These are phyloP conservation scores for Spathaspora hagerdaliae DNA, from an alignment of 805 yeast genomes.

Conservation along the genomic window DNA sequence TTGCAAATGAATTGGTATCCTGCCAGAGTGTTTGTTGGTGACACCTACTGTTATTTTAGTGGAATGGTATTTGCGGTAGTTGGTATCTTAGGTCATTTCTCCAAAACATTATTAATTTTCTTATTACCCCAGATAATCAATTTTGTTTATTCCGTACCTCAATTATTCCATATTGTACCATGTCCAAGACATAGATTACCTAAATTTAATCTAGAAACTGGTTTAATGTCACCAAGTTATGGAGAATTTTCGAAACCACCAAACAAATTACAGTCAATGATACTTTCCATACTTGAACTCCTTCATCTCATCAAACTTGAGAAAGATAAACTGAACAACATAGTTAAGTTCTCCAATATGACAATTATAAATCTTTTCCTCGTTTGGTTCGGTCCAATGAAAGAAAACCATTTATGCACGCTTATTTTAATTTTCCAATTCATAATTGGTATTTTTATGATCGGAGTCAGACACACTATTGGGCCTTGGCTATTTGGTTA, in stretches of 20 bases:
- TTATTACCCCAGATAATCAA: slow-evolving; percentile 90
- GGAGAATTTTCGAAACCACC: slow-evolving; percentile 30
- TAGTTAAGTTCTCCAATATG: slow-evolving; percentile 64
- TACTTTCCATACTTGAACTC: slow-evolving; percentile 35
- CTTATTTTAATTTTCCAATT: slow-evolving; percentile 62
- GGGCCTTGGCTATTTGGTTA: slow-evolving; percentile 87
- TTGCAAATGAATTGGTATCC: slow-evolving; percentile 86
- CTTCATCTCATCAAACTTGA: slow-evolving; percentile 44
- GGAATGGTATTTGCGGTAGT: slow-evolving; percentile 99
- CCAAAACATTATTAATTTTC: slow-evolving; percentile 83
- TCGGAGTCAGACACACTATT: slow-evolving; percentile 72
- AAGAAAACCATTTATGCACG: slow-evolving; percentile 74
- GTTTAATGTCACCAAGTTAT: slow-evolving; percentile 64
- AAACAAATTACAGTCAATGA: slow-evolving; percentile 10
- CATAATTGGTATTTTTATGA: slow-evolving; percentile 58
- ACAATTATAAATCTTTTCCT: slow-evolving; percentile 80
- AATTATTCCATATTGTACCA: slow-evolving; percentile 77
- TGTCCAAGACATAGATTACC: slow-evolving; percentile 97
- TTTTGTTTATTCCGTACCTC: slow-evolving; percentile 89
- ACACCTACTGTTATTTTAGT: slow-evolving; percentile 94
- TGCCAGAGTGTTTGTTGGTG: slow-evolving; percentile 92
- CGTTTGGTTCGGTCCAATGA: slow-evolving; percentile 86
- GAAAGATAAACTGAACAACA: slow-evolving; percentile 14
- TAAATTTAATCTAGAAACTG: slow-evolving; percentile 59
- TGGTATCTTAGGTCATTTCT: slow-evolving; percentile 93